phyloP scores from a whole-genome alignment of 1,139 yeast genomes.

The Yamadazyma buinensis region DNA sequence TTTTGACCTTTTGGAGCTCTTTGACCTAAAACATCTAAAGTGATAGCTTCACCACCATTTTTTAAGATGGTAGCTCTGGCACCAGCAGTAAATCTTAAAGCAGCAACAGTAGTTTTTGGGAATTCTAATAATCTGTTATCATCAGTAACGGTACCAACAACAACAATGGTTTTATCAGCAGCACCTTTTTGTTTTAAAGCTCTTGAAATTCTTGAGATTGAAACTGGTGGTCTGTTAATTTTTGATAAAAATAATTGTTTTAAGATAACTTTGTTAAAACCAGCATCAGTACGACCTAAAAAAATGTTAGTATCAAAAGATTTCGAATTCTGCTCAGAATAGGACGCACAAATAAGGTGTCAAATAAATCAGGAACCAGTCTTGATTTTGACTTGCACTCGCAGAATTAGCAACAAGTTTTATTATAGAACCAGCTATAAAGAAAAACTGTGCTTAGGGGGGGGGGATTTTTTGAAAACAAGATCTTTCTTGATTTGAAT shows the following conservation, averaged over 20 bases:
- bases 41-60: constrained; percentile 99
- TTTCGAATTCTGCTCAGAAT: constrained; percentile 51
- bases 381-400: constrained; percentile 10
- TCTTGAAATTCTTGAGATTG: constrained; percentile 86
- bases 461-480: no score
- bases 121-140: constrained; percentile 90
- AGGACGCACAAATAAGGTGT: constrained; percentile 43
- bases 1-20: constrained; percentile 99
- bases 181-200: constrained; percentile 83
- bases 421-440: no score
- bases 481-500: no score
- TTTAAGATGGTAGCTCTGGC: constrained; percentile 96
- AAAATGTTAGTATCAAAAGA: constrained; percentile 40
- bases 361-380: constrained; percentile 4
- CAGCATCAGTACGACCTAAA: constrained; percentile 94
- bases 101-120: constrained; percentile 98
- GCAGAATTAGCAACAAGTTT: constrained; percentile 11
- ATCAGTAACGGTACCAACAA: constrained; percentile 99
- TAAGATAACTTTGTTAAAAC: constrained; percentile 97
- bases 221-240: constrained; percentile 99
- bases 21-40: constrained; percentile 97
- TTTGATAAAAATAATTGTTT: constrained; percentile 94
- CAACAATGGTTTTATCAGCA: constrained; percentile 89
- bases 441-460: no score
- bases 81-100: constrained; percentile 98